Base-by-base conservation (phyloP, 2,329 filamentous ascomycete species). In the Ophioceras dolichostomum region DNA sequence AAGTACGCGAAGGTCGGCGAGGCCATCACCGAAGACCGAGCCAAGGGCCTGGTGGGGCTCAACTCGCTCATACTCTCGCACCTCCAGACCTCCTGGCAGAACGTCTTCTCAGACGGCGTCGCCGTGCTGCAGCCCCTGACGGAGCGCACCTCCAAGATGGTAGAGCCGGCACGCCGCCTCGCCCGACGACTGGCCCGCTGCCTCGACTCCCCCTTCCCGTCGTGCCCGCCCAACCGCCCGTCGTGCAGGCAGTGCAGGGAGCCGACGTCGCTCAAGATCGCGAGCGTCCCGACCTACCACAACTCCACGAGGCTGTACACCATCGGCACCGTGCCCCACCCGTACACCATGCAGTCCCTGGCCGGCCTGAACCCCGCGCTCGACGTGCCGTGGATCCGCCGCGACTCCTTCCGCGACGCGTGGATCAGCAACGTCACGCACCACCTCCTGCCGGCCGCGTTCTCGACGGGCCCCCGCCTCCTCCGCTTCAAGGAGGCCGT, bases 291-390 rank as follows among this genome's bases (percentile, higher is more conserved):
- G 3, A 61, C 69, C 14, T 91, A 85, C 57, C 70, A 70, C 39
- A 94, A 95, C 56, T 70, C 69, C 4, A 78, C 79, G 12, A 67
- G 66, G 2, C 54, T 81, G 13, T 96, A 87, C 62, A 86, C 82
- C 3, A 83, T 98, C 44, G 87, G 82, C 41, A 83, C 79, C 1
- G 80, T 96, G 10, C 89, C 89, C 0, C 91, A 98, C 54, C 91
- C 91, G 0, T 94, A 87, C 64, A 95, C 88, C 2, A 67, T 86
- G 30, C 72, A 78, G 38, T 73, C 76, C 10, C 64, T 96, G 14
- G 68, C 76, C 41, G 69, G 76, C 44, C 69, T 76, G 40, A 67
- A 73, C 29, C 67, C 75, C 3, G 61, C 68, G 2, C 62, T 84
- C 34, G 79, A 79, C 34, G 59, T 79, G 2, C 57, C 65, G 7